These are phyloP conservation scores for Suillus subalutaceus DNA, from an alignment of 768 basidiomycete genomes.

Conservation along the genomic window DNA sequence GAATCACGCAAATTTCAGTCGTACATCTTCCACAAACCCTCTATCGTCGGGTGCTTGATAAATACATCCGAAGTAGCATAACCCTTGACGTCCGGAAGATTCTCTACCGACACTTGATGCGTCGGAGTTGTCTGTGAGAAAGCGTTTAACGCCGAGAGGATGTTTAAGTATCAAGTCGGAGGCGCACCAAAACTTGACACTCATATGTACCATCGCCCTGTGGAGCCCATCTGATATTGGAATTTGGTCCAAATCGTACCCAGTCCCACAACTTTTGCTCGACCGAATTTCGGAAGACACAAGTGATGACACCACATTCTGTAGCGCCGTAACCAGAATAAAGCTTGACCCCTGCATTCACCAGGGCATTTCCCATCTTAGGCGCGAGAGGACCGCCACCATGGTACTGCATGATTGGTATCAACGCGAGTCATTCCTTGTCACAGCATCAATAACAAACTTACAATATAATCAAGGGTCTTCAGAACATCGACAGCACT, in stretches of 20 bases:
- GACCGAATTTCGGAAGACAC: conserved; percentile 17
- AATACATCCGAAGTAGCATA: too few species aligned
- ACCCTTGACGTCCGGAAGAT: conserved; percentile 37
- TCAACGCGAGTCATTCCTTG: too few species aligned
- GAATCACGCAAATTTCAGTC: conserved; percentile 3
- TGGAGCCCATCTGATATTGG: conserved; percentile 32
- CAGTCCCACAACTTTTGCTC: conserved; percentile 38
- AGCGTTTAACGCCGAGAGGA: conserved; percentile 10
- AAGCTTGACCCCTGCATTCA: background rate
- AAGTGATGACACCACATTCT: conserved; percentile 20
- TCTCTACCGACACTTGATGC: conserved; percentile 26
- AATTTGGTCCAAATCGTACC: conserved; percentile 27
- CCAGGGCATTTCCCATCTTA: too few species aligned
- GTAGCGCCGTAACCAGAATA: conserved; percentile 38
- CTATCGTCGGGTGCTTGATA: conserved; percentile 37
- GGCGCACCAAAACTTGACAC: too few species aligned
- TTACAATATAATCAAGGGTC: conserved; percentile 32
- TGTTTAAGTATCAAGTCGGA: too few species aligned
- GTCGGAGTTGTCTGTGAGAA: conserved; percentile 11
- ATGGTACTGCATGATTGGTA: too few species aligned
- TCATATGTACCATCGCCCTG: conserved; percentile 29
- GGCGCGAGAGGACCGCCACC: too few species aligned
- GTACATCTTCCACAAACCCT: conserved; percentile 40
- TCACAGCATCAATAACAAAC: conserved; percentile 7
- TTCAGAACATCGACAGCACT: conserved; percentile 29